Base-by-base conservation (phyloP, 176 grass and related monocot genomes). In the Carex myosuroides region DNA sequence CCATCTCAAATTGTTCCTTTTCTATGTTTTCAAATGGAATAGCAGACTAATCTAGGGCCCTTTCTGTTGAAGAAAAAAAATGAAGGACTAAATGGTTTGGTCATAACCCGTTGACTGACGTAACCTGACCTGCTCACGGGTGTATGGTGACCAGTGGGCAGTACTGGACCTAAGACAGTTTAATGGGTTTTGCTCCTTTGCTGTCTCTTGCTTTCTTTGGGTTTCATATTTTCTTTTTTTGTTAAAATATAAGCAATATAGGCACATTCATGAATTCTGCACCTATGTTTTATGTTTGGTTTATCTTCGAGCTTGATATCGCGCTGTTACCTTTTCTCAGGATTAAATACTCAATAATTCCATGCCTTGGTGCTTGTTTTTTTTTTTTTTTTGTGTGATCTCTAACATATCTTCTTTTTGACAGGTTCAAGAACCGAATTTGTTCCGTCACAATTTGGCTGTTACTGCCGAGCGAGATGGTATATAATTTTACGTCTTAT, bases 401-500 rank as follows among this genome's bases (percentile, higher is more conserved):
- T 22, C 60, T 74, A 79, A 82, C 11, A 84, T 65, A 74, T 85
- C 35, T 63, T 88, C 48, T 61, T 85, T 93, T 87, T 83, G 39
- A 85, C 75, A 95, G 93, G 91, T 87, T 55, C 91, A 87, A 86
- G 96, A 93, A 88, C 87, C 89, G 68, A 99, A 99, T 90, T 79
- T 95, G 59, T 99, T 90, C 82, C 86, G 96, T 66, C 96, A 90
- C 78, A 99, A 85, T 84, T 77, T 99, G 65, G 89, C 96, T 80
- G 88, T 91, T 81, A 99, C 91, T 88, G 96, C 96, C 67, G 93
- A 95, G 64, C 64, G 93, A 87, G 96, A 99, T 60, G 96, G 96
- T 99, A 93, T 70, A 44, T 14, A 79, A 83, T 83, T 55, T 82
- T 50, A 60, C 64, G 65, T 81, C 9, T 42, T 48, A 52, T 68